A percentile compares a stretch with the other conserved stretches of the same genome.
These are phyloP conservation scores for Fusarium verticillioides DNA, from an alignment of 2,329 filamentous ascomycete species.

Conservation along the genomic window DNA sequence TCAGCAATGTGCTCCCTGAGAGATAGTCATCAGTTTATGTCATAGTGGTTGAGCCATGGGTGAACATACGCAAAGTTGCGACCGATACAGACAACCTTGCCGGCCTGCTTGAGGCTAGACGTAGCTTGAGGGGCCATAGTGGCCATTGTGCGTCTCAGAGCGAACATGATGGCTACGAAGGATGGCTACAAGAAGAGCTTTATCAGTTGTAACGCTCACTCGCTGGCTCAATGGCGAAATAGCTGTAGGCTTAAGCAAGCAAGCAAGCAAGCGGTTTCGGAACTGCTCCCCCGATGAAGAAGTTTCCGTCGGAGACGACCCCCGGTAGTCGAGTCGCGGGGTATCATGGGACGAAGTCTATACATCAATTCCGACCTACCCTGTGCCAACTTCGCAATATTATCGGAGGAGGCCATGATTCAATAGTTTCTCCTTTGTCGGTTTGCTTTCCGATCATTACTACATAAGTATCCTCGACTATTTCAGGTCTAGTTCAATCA, in stretches of 20 bases:
- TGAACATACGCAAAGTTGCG: constrained; percentile 88
- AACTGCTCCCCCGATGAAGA: constrained; percentile 35
- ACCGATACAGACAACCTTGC: constrained; percentile 91
- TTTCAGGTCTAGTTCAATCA: neutral
- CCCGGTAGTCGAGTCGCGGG: constrained; percentile 22
- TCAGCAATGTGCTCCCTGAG: constrained; percentile 90
- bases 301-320: constrained; percentile 43
- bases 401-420: neutral
- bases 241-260: constrained; percentile 2
- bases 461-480: neutral
- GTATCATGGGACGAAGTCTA: neutral
- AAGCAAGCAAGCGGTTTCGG: constrained; percentile 32
- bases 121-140: constrained; percentile 56
- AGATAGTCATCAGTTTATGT: constrained; percentile 14
- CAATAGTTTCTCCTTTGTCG: neutral
- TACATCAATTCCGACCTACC: constrained; percentile 3
- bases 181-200: neutral
- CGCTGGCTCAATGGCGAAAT: constrained; percentile 1
- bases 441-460: neutral
- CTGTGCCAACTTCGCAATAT: constrained; percentile 17
- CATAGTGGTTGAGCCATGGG: neutral
- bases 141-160: constrained; percentile 52
- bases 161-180: constrained; percentile 48
- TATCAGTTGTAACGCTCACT: neutral
- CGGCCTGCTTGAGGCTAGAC: constrained; percentile 61